Percentiles rank a stretch among this genome's conserved stretches.
These are phyloP conservation scores for Calonectria naviculata DNA, from an alignment of 2,329 filamentous ascomycete species.

Conservation along the genomic window DNA sequence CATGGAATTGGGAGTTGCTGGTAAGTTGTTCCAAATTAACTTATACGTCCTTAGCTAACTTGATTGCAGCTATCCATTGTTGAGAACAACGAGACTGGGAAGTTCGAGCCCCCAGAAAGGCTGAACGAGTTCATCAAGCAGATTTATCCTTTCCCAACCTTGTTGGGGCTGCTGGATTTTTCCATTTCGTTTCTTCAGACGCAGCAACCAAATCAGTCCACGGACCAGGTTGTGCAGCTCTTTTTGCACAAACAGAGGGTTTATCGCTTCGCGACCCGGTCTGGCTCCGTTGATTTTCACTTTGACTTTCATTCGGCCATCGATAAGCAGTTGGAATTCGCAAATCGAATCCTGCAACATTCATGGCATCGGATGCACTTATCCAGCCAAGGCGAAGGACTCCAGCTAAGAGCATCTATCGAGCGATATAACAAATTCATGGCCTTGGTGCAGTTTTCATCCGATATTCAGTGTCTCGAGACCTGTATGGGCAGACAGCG, in stretches of 20 bases:
- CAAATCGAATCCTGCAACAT: slow-evolving; percentile 12
- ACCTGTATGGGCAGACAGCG: too few relatives aligned
- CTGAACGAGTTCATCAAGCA: slow-evolving; percentile 6
- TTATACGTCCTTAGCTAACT: slow-evolving; percentile 4
- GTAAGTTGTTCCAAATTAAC: slow-evolving; percentile 9
- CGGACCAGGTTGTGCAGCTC: not conserved
- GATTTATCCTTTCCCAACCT: slow-evolving; percentile 9
- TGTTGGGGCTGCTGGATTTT: slow-evolving; percentile 10
- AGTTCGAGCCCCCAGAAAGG: slow-evolving; percentile 8
- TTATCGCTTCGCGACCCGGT: not conserved
- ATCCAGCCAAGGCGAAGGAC: not conserved
- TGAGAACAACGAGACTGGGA: not conserved
- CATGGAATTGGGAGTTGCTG: slow-evolving; percentile 23
- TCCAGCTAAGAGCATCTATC: slow-evolving; percentile 15
- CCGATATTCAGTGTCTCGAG: not conserved
- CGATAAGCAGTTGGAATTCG: slow-evolving; percentile 26
- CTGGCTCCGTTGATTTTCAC: not conserved
- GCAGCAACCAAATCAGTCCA: not conserved
- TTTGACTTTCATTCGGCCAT: slow-evolving; percentile 25
- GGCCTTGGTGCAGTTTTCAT: slow-evolving; percentile 14
- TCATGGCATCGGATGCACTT: slow-evolving; percentile 33
- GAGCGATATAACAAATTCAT: slow-evolving; percentile 29
- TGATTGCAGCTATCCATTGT: slow-evolving; percentile 13
- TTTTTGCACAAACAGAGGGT: slow-evolving; percentile 6
- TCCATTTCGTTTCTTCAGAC: slow-evolving; percentile 16